These are phyloP conservation scores for Hymenoscyphus scutula DNA, from an alignment of 2,329 filamentous ascomycete species.

Conservation along the genomic window DNA sequence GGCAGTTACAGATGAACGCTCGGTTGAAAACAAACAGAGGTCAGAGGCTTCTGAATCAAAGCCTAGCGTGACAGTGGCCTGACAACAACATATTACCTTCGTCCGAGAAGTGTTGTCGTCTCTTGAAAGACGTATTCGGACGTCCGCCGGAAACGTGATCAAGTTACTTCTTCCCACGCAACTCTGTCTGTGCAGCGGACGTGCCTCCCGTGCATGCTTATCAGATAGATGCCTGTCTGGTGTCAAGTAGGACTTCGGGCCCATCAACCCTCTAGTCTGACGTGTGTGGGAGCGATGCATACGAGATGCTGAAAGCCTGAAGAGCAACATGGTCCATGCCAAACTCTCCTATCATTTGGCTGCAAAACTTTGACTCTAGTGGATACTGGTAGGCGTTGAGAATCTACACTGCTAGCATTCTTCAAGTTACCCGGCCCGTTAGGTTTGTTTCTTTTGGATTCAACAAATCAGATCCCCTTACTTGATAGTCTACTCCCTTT, in stretches of 20 bases:
- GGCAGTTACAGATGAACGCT: too few species aligned
- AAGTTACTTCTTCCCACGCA: not conserved
- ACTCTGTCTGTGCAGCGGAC: conserved; percentile 6
- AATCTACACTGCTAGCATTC: not conserved
- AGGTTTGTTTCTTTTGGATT: conserved; percentile 4
- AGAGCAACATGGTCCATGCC: conserved; percentile 1
- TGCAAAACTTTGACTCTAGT: not conserved
- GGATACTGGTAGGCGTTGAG: not conserved
- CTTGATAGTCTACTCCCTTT: conserved; percentile 6
- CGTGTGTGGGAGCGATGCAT: conserved; percentile 4
- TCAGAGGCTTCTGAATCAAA: not conserved
- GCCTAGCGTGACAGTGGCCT: not conserved
- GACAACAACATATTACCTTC: not conserved
- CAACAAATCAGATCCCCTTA: not conserved
- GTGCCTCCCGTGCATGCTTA: conserved; percentile 7
- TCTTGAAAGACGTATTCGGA: conserved; percentile 10
- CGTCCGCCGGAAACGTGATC: conserved; percentile 12
- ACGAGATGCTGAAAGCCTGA: not conserved
- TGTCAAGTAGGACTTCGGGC: conserved; percentile 3
- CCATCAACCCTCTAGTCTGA: conserved; percentile 2
- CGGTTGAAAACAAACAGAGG: not conserved
- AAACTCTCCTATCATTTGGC: not conserved
- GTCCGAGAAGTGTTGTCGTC: not conserved
- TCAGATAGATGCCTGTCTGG: conserved; percentile 1
- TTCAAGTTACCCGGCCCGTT: conserved; percentile 4